Conservation (phyloP, 208 protist genomes). For the Acanthamoeba culbertsoni region DNA sequence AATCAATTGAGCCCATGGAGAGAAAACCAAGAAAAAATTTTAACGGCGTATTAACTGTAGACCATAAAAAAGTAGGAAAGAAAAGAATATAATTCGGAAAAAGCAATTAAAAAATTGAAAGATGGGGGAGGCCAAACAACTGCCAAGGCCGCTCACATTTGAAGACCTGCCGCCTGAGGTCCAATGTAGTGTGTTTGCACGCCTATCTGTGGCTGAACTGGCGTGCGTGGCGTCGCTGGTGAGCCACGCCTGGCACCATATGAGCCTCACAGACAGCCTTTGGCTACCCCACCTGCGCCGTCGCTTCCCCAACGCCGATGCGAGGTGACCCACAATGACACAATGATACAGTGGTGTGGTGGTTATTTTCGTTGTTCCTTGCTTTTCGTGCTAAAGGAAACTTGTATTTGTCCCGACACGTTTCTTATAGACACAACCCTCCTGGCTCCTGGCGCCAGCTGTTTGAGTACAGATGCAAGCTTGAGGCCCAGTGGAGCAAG, state of each 20-base stretch:
- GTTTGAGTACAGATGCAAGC: not conserved
- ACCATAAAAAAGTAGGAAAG: too few species aligned
- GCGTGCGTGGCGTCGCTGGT: not conserved
- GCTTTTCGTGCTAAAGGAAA: not conserved
- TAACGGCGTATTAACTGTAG: too few species aligned
- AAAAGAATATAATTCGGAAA: too few species aligned
- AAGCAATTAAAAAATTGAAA: not conserved
- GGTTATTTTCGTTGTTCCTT: not conserved
- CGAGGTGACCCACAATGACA: not conserved
- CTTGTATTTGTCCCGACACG: too few species aligned
- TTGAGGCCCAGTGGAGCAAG: not conserved
- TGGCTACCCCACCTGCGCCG: not conserved
- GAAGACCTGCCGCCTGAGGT: not conserved
- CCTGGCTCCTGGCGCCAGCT: constrained; percentile 2
- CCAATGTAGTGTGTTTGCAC: not conserved
- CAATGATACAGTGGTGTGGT: not conserved
- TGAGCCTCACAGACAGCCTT: not conserved
- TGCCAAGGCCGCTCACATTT: not conserved
- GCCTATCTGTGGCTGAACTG: not conserved
- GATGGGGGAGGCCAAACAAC: not conserved
- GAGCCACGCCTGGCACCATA: not conserved
- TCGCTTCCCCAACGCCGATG: not conserved
- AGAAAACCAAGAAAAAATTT: too few species aligned
- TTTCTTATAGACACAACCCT: too few species aligned
- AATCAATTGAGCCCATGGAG: too few species aligned